Base-by-base conservation (phyloP, 768 basidiomycete genomes). In the Lentinula sp. region DNA sequence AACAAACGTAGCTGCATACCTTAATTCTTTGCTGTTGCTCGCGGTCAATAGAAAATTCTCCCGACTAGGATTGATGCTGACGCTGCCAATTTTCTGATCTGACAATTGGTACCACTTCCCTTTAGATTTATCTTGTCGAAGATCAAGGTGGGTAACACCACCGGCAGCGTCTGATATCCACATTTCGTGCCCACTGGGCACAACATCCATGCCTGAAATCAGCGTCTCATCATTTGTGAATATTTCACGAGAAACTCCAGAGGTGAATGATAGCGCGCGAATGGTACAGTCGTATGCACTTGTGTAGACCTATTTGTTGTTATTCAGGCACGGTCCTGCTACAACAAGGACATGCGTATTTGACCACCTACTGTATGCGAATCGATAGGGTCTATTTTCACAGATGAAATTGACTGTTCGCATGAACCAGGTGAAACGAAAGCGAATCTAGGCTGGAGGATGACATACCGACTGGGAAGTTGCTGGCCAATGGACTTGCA, bases 401-500 rank as follows among this genome's bases (percentile, higher is more conserved):
- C 79, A 61, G 79, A 82, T 5, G 90, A 91, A 55, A 94, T 85
- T 1, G 91, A 91, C 1, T 43, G 18, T 11, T 15, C 46, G 13
- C 10, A 15, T 8, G 18, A 56, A 37, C n/a, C 16, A 21, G 9
- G 10, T 56, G 5, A 21, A 42, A 11, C 8, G 3, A 18, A 13
- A 11, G 34, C n/a, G 5, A 1, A 13, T 40, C 23, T 43, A 2
- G 18, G 6, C 21, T 8, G 15, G 21, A 31, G 5, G 0, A 28
- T 23, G 0, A 11, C 39, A 42, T 32, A 43, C 67, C 16, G 91
- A 93, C 65, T 86, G 85, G 15, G 89, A 76, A 0, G 85, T 87
- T 4, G 87, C 86, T 0, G 92, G 92, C 92, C 92, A 93, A 65
- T 94, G 92, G 21, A 80, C 74, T 68, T 94, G 92, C 54, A 94